phyloP scores from a whole-genome alignment of 179 eudicot genomes.

The Silene coronaria region DNA sequence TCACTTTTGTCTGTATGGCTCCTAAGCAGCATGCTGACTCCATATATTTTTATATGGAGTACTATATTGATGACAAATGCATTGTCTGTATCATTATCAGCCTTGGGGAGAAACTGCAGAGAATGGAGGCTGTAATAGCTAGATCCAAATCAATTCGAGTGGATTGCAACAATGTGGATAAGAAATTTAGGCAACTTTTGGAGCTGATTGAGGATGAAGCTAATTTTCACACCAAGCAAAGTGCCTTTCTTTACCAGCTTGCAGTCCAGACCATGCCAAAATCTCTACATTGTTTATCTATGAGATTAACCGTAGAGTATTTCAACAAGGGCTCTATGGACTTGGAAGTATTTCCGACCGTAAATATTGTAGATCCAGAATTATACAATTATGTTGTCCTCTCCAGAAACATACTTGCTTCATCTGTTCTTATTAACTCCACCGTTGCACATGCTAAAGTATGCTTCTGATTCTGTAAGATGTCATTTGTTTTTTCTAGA shows the following conservation, averaged over 20 bases:
- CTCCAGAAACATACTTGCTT: constrained; percentile 74
- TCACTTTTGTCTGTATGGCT: background rate
- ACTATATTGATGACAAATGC: background rate
- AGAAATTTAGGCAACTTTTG: constrained; percentile 89
- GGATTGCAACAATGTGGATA: constrained; percentile 83
- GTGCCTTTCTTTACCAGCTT: constrained; percentile 89
- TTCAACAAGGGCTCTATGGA: constrained; percentile 51
- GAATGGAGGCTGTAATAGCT: constrained; percentile 67
- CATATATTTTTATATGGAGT: background rate
- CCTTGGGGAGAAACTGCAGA: constrained; percentile 51
- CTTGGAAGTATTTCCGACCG: constrained; percentile 35
- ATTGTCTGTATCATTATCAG: constrained; percentile 31
- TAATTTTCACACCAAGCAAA: constrained; percentile 85
- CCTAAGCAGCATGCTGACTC: background rate
- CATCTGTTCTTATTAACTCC: constrained; percentile 83
- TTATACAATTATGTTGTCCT: constrained; percentile 73
- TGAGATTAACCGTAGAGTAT: constrained; percentile 85
- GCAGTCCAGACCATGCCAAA: constrained; percentile 92
- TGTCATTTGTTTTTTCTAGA: constrained; percentile 3
- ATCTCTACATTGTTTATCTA: constrained; percentile 80
- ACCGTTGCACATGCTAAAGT: constrained; percentile 73
- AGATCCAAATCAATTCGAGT: constrained; percentile 56
- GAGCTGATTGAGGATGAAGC: constrained; percentile 95
- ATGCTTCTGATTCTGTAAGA: constrained; percentile 22
- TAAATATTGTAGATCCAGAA: constrained; percentile 47